phyloP scores from a whole-genome alignment of 441 rosid species.

The Theobroma grandiflorum region DNA sequence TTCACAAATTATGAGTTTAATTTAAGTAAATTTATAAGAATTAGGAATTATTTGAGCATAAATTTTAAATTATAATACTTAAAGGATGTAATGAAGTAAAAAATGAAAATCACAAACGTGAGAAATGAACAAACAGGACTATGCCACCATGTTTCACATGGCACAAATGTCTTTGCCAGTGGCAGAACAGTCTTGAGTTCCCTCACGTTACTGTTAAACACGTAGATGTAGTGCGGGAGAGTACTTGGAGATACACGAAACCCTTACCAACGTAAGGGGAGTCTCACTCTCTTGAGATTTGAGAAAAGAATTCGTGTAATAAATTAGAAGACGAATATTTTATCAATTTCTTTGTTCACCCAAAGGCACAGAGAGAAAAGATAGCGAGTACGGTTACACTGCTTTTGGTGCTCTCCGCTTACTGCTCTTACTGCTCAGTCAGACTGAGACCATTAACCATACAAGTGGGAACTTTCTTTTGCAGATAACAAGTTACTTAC shows the following conservation, averaged over 20 bases:
- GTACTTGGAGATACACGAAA: not conserved
- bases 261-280: not conserved
- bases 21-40: no score
- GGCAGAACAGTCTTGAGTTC: not conserved
- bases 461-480: slow-evolving; percentile 5
- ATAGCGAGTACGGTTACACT: slow-evolving; percentile 23
- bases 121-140: not conserved
- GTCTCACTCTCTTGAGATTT: slow-evolving; percentile 6
- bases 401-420: slow-evolving; percentile 21
- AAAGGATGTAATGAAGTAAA: no score
- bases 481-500: not conserved
- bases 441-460: slow-evolving; percentile 11
- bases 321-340: slow-evolving; percentile 12
- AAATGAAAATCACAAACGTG: not conserved
- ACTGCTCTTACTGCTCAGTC: slow-evolving; percentile 11
- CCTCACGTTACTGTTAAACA: not conserved
- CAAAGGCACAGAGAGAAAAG: not conserved
- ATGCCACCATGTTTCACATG: not conserved
- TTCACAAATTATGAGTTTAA: no score
- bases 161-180: not conserved
- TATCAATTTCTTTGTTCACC: not conserved
- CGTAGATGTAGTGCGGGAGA: not conserved
- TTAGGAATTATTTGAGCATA: no score
- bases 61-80: no score
- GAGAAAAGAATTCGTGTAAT: slow-evolving; percentile 11